Conservation (phyloP, 441 rosid genomes). For the Gossypium gossypioides region DNA sequence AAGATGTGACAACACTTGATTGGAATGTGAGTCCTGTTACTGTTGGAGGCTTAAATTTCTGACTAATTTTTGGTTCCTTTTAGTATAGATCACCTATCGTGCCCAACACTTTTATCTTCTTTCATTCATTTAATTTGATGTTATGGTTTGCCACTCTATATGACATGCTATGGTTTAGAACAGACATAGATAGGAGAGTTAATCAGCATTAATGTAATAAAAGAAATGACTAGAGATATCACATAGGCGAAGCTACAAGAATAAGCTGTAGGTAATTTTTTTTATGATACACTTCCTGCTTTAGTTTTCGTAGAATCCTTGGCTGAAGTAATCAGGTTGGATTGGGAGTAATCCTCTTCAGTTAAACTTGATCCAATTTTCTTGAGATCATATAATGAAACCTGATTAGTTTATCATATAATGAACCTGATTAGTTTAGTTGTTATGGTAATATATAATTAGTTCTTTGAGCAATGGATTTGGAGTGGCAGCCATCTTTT, state of each 20-base stretch:
- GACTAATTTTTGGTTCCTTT: not conserved
- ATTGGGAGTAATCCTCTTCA: not conserved
- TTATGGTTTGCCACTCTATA: not conserved
- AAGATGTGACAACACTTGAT: slow-evolving; percentile 94
- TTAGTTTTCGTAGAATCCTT: not conserved
- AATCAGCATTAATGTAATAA: not conserved
- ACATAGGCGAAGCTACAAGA: not conserved
- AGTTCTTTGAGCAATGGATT: not conserved
- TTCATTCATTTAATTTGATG: not conserved
- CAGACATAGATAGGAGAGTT: not conserved
- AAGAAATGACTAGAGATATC: not conserved
- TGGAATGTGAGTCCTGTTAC: slow-evolving; percentile 75
- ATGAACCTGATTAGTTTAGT: not conserved
- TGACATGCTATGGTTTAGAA: not conserved
- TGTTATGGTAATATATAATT: not conserved
- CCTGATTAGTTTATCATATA: not conserved
- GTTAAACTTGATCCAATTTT: slow-evolving; percentile 3
- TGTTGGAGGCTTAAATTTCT: slow-evolving; percentile 4
- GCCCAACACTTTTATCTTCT: not conserved
- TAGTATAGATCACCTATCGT: not conserved
- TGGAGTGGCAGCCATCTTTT: slow-evolving; percentile 1
- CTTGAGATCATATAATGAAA: not conserved
- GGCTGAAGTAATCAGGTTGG: not conserved
- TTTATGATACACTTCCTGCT: not conserved
- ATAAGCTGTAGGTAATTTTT: not conserved